Evolutionary conservation across 176 grass and related monocot species (phyloP), one percentile per base, ranked within the genome.

Genomic region (Aegilops bicornis): DNA sequence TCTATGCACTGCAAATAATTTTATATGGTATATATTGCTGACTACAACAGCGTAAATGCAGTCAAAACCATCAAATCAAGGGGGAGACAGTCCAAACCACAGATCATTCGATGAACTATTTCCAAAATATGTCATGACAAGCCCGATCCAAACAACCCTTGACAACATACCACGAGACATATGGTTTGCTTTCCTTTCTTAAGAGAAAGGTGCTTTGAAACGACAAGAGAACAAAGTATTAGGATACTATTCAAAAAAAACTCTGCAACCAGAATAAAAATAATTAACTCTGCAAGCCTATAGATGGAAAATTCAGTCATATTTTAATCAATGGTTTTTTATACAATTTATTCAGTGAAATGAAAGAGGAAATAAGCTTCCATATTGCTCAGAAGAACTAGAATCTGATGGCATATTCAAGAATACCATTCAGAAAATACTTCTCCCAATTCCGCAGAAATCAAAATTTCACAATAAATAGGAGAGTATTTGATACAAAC

Each of bases 401-500:
- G 5, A 65, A 33, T 47, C 10, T 8, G 65, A 56, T 84, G 45
- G 39, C 68, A 87, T 79, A 37, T 64, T 64, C 35, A 61, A 82
- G 40, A 11, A 62, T 2, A 82, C 6, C 15, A 50, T 54, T 45
- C 16, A 69, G 12, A 4, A 75, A 42, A 10, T n/a, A 30, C 62
- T 72, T 60, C 73, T 27, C 29, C 5, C 14, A 31, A 87, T 10
- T 72, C 36, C 75, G 24, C 50, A 43, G 47, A 73, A 73, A 59
- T 20, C 20, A 10, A 81, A 64, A 2, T 39, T 69, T 16, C 43
- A 20, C 48, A 79, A 86, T 79, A 56, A 32, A 42, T 19, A 88
- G 32, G 68, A 81, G 23, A 59, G 63, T 23, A 64, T 58, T 79
- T 62, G 56, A 60, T 69, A 96, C 92, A 84, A 87, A 99, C 97